Evolutionary conservation across 805 yeast genomes (phyloP), one percentile per base, ranked within the genome.

Genomic region (Pichia insulana): DNA sequence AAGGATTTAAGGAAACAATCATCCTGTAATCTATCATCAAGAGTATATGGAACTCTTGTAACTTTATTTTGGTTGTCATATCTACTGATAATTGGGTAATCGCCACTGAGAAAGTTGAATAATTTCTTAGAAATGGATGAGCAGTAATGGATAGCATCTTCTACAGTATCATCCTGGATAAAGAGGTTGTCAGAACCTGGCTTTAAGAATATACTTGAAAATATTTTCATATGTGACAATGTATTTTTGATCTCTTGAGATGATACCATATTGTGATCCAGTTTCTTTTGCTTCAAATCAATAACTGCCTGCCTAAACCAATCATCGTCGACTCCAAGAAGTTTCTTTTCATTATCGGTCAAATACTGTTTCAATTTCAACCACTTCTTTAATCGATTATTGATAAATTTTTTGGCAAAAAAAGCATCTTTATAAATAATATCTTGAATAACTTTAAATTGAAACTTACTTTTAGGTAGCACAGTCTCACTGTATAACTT

Each of bases 31-130:
- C 44, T 40, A 6, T 40, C 26, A 10, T 28, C 30, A 4, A 30
- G 27, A 5, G 33, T 49, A 26, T 44, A 56, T 6, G 52, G 53
- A 17, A 44, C 9, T 2, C 4, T 25, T 1, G 43, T 36, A 9
- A 46, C 44, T 19, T 50, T 48, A 34, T 50, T 34, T 34, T 42
- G 45, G 7, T 48, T 48, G 44, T 63, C 59, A 56, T 60, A 69
- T 36, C 63, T 53, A 34, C 61, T 61, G 49, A 59, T 69, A 9
- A 54, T 50, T 7, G 77, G 76, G 25, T 55, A 55, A 27, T 54
- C 41, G 30, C 59, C 60, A 1, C 69, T 56, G 32, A 71, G 50
- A 73, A 73, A 71, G 1, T 68, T 69, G 45, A 68, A 70, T 15
- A 70, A 48, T 22, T 55, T 44, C 6, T 52, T 30, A 6, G 50